Evolutionary conservation across 805 yeast species (phyloP), one percentile per base, ranked within the genome.

Genomic region (Yarrowia osloensis): DNA sequence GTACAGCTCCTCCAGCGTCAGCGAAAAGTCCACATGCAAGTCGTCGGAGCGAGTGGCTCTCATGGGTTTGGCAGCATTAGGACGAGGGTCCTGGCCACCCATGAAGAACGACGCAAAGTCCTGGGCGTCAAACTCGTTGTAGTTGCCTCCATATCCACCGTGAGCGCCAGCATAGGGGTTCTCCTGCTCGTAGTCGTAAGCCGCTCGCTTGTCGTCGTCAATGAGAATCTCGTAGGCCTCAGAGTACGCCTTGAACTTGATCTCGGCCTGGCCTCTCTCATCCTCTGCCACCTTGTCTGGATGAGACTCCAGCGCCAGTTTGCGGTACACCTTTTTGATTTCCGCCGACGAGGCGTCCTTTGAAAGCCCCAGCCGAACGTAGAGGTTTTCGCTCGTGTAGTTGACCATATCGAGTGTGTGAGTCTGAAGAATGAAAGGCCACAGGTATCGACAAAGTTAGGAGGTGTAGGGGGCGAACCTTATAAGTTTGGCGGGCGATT

Each of bases 241-340:
- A 21, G 88, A 84, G 67, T 94, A 85, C 72, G 88, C 93, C 76
- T 94, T 94, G 78, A 94, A 94, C 74, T 82, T 84, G 69, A 83
- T 79, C 76, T 91, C 98, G 3, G 96, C 89, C 21, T 80, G 84
- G 17, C 81, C 88, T 68, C 95, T 81, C 24, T 85, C 86, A 11
- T 84, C 85, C 70, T 86, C 90, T 0, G 85, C 75, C 1, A 86
- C 92, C 75, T 95, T 94, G 76, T 94, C 98, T 0, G 98, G 98
- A 77, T 94, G 98, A 72, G 87, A 85, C 68, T 81, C 80, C 44
- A 94, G 81, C 12, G 98, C 98, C 59, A 91, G 82, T 71, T 87
- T 89, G 70, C 96, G 83, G 77, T 91, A 94, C 0, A 97, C 96
- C 76, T 85, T 87, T 72, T 88, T 88, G 74, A 94, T 90, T 70